Conservation (phyloP, 108 stramenopile genomes). For the Schizochytrium sp. region DNA sequence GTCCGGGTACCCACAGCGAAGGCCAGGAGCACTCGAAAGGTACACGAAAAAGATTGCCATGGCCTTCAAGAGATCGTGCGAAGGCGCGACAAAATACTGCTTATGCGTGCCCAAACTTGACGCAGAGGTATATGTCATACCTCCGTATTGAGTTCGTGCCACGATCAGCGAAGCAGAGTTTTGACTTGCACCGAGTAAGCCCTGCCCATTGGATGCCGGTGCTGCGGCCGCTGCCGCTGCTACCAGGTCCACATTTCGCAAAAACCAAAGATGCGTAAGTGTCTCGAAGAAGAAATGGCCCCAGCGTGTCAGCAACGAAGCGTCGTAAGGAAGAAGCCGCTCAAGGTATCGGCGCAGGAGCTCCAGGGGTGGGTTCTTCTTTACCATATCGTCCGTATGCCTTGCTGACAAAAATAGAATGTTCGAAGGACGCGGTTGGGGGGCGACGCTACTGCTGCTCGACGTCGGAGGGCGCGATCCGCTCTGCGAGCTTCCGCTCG, state of each 20-base stretch:
- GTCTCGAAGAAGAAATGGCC: not conserved
- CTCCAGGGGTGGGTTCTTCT: not conserved
- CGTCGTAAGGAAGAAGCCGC: not conserved
- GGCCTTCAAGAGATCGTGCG: not conserved
- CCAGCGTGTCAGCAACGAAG: not conserved
- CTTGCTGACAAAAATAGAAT: not conserved
- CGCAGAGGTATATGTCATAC: not conserved
- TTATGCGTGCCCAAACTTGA: not conserved
- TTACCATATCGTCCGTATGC: not conserved
- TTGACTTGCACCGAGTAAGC: too few relatives aligned
- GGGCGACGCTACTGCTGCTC: not conserved
- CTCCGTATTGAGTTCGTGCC: not conserved
- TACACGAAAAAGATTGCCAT: not conserved
- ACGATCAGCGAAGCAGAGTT: not conserved
- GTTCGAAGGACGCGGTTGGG: not conserved
- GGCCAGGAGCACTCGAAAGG: not conserved
- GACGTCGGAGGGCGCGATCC: not conserved
- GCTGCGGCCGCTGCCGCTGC: not conserved
- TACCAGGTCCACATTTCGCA: not conserved
- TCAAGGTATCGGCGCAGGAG: not conserved
- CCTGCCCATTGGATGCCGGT: not conserved
- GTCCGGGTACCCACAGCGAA: not conserved
- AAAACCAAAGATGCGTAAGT: not conserved
- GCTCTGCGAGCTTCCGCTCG: not conserved
- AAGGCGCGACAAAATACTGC: not conserved